Evolutionary conservation across 345 rosid species (phyloP), one percentile per base, ranked within the genome.

Genomic region (Eucalyptus paniculata): DNA sequence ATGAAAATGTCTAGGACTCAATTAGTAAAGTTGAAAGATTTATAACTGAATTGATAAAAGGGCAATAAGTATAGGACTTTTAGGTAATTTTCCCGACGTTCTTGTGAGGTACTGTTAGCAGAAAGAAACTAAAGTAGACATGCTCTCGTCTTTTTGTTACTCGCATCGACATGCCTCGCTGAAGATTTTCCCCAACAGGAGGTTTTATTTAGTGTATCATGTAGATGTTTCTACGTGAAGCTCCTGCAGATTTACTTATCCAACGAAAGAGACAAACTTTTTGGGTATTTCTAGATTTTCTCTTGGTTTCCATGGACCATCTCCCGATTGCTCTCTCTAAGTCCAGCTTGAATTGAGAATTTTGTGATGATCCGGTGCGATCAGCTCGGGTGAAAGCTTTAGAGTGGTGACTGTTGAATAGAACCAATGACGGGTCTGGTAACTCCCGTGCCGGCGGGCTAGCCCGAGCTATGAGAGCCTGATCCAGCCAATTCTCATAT

Each of bases 1-100:
- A 2, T 51, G 23, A 51, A 51, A 18, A 18, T 18, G 1, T 51
- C 1, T 51, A 51, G 0, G 0, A 51, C 9, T 18, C 2, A 51
- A 18, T 51, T 51, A 18, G 54, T 1, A 51, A 51, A 51, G 4
- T 18, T 18, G 23, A 18, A 51, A 51, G 23, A 9, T 51, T 51
- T 51, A 51, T 3, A 1, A 51, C 0, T 51, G 1, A 51, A 51
- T 51, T 51, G 23, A 51, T 51, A 51, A 1, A 51, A 18, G 2
- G 18, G 23, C 56, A 7, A 51, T 51, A 51, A 0, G 56, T 18
- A 7, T 51, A 51, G 4, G 8, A 51, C 2, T 51, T 51, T 51
- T 51, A 51, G 56, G 23, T 18, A 51, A 51, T 51, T 51, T 51
- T 51, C 56, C 9, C 4, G 3, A 72, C 16, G 2, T 5, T 37